Evolutionary conservation across 371 early-diverging fungal species (phyloP).

Genomic region (Fennellomyces sp.): DNA sequence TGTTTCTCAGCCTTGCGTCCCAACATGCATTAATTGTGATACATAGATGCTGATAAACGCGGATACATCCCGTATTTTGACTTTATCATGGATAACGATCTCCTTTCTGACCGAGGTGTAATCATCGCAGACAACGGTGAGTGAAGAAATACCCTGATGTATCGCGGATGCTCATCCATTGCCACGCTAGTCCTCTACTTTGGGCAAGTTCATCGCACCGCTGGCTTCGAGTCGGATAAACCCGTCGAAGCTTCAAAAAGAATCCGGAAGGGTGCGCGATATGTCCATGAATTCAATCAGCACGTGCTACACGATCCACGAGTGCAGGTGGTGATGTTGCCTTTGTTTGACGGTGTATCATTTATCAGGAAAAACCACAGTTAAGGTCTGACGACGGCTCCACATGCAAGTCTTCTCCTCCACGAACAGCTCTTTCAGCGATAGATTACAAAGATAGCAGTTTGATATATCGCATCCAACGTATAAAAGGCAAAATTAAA

Average conservation of each 20-base stretch:
- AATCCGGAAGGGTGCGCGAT: conserved; percentile 38
- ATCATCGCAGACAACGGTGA: conserved; percentile 64
- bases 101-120: conserved; percentile 52
- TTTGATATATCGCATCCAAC: too few species aligned
- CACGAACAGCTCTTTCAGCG: too few species aligned
- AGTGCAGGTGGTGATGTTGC: conserved; percentile 62
- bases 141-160: neutral
- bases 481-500: too few species aligned
- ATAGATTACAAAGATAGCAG: too few species aligned
- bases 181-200: conserved; percentile 33
- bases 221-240: conserved; percentile 14
- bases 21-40: neutral
- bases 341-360: conserved; percentile 70
- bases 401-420: too few species aligned
- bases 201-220: conserved; percentile 41
- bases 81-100: conserved; percentile 46
- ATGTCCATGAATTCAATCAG: conserved; percentile 65
- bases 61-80: conserved; percentile 59
- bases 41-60: conserved; percentile 65
- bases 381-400: too few species aligned
- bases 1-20: too few species aligned
- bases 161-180: neutral
- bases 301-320: conserved; percentile 65
- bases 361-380: conserved; percentile 49
- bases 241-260: conserved; percentile 21